A percentile compares a stretch with the other conserved stretches of the same genome.
phyloP scores from a whole-genome alignment of 2,329 filamentous ascomycete genomes.

The Penicillium hordei region DNA sequence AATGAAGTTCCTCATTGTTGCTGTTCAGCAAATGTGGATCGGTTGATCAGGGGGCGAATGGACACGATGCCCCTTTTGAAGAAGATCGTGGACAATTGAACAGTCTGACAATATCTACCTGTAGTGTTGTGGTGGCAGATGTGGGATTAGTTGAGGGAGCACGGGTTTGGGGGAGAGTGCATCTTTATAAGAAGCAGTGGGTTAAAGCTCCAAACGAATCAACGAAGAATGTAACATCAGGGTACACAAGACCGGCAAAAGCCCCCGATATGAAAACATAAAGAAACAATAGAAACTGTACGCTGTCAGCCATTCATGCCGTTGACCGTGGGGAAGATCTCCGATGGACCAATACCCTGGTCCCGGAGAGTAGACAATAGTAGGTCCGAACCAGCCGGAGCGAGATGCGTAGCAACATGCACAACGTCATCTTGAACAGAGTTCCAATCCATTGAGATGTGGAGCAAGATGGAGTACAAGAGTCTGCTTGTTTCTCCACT shows the following conservation, averaged over 20 bases:
- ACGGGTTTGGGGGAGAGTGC: neutral
- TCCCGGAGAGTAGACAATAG: slow-evolving; percentile 9
- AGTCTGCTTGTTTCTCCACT: slow-evolving; percentile 15
- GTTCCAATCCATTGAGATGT: slow-evolving; percentile 9
- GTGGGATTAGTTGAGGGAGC: neutral
- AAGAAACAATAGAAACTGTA: slow-evolving; percentile 17
- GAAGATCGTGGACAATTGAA: neutral
- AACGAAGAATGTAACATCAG: neutral
- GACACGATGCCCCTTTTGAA: neutral
- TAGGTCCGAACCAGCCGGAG: slow-evolving; percentile 23
- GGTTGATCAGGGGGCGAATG: slow-evolving; percentile 11
- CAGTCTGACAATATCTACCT: neutral
- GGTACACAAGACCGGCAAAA: slow-evolving; percentile 9
- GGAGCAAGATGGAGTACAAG: slow-evolving; percentile 18
- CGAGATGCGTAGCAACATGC: slow-evolving; percentile 10
- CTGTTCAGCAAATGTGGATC: neutral
- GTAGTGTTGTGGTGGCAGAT: neutral
- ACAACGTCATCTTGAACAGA: slow-evolving; percentile 23
- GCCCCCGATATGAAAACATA: slow-evolving; percentile 14
- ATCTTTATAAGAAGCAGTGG: slow-evolving; percentile 21
- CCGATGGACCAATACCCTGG: slow-evolving; percentile 10
- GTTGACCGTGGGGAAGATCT: slow-evolving; percentile 10
- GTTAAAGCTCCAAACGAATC: slow-evolving; percentile 5
- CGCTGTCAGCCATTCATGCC: neutral
- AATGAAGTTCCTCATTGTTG: slow-evolving; percentile 41